Conservation (phyloP, 345 rosid species). For the Ceriops tagal region DNA sequence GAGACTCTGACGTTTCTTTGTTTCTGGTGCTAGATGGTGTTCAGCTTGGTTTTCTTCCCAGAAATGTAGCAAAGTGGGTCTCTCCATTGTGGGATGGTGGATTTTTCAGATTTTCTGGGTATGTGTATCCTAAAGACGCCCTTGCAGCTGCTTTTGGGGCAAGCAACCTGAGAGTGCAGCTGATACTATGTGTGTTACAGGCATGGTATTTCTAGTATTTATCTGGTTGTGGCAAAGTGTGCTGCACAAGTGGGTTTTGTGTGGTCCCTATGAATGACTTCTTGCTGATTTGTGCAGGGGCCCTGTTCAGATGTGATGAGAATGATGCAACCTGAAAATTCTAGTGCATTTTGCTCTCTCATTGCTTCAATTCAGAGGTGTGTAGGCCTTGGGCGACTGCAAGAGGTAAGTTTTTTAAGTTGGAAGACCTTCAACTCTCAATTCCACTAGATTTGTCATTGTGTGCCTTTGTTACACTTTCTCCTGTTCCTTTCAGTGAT, state of each 20-base stretch:
- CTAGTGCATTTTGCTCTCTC: slow-evolving; percentile 54
- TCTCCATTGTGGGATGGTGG: slow-evolving; percentile 89
- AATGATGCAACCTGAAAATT: slow-evolving; percentile 44
- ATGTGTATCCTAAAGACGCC: slow-evolving; percentile 62
- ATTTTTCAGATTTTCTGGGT: slow-evolving; percentile 68
- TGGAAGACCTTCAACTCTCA: slow-evolving; percentile 6
- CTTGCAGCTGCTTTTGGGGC: slow-evolving; percentile 70
- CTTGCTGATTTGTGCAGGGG: slow-evolving; percentile 53
- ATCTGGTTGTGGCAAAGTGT: slow-evolving; percentile 3
- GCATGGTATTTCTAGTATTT: slow-evolving; percentile 42
- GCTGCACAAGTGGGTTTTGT: slow-evolving; percentile 9
- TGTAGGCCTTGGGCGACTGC: slow-evolving; percentile 77
- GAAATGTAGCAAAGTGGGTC: slow-evolving; percentile 77
- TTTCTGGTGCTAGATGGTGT: slow-evolving; percentile 47
- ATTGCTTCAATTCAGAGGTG: slow-evolving; percentile 74
- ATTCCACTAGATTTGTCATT: neutral
- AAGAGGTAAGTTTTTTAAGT: slow-evolving; percentile 51
- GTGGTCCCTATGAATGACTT: slow-evolving; percentile 16
- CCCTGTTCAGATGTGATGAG: slow-evolving; percentile 45
- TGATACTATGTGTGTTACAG: slow-evolving; percentile 61
- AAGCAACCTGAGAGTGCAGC: slow-evolving; percentile 61
- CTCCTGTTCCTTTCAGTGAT: neutral
- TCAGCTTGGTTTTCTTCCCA: slow-evolving; percentile 84
- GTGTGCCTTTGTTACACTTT: neutral
- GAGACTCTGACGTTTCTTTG: slow-evolving; percentile 14